Evolutionary conservation across 2,329 filamentous ascomycete species (phyloP).

Genomic region (Aspergillus versicolor): DNA sequence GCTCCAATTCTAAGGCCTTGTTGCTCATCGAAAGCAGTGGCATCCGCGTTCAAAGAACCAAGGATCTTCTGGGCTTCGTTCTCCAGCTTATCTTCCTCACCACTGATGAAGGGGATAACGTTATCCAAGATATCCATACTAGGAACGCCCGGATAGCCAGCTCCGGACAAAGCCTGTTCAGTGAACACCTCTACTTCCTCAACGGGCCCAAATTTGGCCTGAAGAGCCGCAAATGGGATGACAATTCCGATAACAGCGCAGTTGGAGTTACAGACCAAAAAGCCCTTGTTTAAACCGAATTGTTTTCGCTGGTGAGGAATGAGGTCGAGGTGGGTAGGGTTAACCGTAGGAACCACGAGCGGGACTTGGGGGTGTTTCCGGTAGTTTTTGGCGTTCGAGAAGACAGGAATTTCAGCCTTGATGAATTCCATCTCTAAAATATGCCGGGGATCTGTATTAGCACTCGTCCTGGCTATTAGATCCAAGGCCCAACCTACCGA

Average conservation of each 20-base stretch:
- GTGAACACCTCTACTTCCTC: constrained; percentile 82
- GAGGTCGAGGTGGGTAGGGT: constrained; percentile 80
- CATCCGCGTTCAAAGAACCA: constrained; percentile 68
- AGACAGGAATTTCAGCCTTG: constrained; percentile 82
- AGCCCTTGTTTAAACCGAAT: constrained; percentile 74
- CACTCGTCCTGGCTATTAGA: background rate
- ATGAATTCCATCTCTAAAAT: constrained; percentile 81
- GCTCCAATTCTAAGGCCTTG: constrained; percentile 73
- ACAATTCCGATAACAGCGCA: constrained; percentile 96
- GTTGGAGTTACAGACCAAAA: constrained; percentile 97
- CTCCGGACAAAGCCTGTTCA: constrained; percentile 90
- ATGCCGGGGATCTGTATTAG: background rate
- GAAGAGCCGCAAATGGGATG: constrained; percentile 88
- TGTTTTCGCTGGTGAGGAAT: constrained; percentile 84
- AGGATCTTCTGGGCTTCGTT: constrained; percentile 94
- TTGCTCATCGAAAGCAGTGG: constrained; percentile 76
- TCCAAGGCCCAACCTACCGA: constrained; percentile 61
- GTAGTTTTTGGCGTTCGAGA: constrained; percentile 98
- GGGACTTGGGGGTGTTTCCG: constrained; percentile 86
- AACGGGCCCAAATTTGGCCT: constrained; percentile 79
- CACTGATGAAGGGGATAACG: constrained; percentile 87
- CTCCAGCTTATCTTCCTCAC: constrained; percentile 95
- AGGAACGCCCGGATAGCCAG: constrained; percentile 66
- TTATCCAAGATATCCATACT: constrained; percentile 97
- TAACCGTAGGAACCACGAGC: constrained; percentile 92